Evolutionary conservation across 2,329 filamentous ascomycete species (phyloP).

Genomic region (Colletotrichum scovillei): DNA sequence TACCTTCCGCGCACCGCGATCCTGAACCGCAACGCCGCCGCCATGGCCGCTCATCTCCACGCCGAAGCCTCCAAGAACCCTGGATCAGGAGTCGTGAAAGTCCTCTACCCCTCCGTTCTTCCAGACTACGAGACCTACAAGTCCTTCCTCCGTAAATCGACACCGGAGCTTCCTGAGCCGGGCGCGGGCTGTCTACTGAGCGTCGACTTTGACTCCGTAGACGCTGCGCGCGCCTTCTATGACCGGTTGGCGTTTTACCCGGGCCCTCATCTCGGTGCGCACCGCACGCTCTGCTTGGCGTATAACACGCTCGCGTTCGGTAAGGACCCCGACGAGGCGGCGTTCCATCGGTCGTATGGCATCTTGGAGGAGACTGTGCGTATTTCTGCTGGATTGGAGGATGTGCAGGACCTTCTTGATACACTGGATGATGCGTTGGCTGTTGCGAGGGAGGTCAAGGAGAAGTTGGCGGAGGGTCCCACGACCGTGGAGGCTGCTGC

Average conservation of each 20-base stretch:
- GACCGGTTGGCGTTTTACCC: conserved; percentile 60
- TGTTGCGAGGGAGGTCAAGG: conserved; percentile 56
- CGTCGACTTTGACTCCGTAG: conserved; percentile 59
- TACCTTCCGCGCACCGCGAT: conserved; percentile 52
- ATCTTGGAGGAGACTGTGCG: conserved; percentile 54
- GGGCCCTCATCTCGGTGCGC: conserved; percentile 65
- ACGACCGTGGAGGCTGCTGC: conserved; percentile 19
- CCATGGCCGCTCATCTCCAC: conserved; percentile 53
- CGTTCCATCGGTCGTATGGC: conserved; percentile 51
- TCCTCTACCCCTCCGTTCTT: conserved; percentile 57
- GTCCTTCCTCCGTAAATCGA: conserved; percentile 48
- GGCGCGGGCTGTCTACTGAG: conserved; percentile 67
- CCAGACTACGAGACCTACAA: conserved; percentile 50
- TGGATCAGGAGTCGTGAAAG: conserved; percentile 42
- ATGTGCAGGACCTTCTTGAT: conserved; percentile 53
- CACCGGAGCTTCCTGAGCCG: conserved; percentile 57
- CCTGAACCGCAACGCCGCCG: conserved; percentile 57
- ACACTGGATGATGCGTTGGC: conserved; percentile 48
- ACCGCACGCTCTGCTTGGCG: conserved; percentile 59
- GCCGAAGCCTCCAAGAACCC: conserved; percentile 39
- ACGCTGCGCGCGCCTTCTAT: conserved; percentile 58
- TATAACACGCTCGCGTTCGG: conserved; percentile 59
- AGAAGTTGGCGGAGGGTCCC: conserved; percentile 42
- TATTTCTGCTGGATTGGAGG: conserved; percentile 60
- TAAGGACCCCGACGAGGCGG: conserved; percentile 49